Base-by-base conservation (phyloP, 495 filamentous ascomycete genomes). In the Poronia punctata region DNA sequence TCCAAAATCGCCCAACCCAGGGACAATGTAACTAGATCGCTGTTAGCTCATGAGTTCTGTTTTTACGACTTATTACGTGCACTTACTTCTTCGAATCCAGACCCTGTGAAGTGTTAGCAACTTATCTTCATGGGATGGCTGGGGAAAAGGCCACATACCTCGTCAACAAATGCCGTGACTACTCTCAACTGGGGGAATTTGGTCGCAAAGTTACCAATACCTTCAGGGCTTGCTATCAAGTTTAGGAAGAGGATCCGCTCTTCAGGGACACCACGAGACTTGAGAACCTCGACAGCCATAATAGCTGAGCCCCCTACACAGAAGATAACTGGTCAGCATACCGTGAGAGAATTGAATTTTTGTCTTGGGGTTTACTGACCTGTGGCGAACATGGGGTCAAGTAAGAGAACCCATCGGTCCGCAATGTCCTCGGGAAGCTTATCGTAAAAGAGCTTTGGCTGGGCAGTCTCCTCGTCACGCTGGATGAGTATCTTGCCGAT, bases 401-500 rank as follows among this genome's bases (percentile, higher is more conserved):
- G 70, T n/a, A 98, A 70, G 19, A 98, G 72, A 20, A 95, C 89
- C 86, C 89, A 97, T 61, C 92, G 68, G 8, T 90, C 74, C 7
- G 83, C 78, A 53, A 98, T 95, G 64, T 98, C 92, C 50, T 85
- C 80, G 26, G 93, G 93, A 10, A 98, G 73, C 65, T 98, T 98
- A 48, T 95, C 89, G 59, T 96, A 97, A 60, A 96, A 98, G 23
- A 98, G 74, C 56, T 83, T 87, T 4, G 92, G 93, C 71, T 80
- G 77, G 43, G 80, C 74, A 1, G 89, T 95, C 69, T 97, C 92
- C 65, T 97, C 93, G 56, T 98, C 90, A 38, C 93, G 66, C 64
- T 98, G 92, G 57, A 97, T 98, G 47, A 98, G 69, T 38, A 97
- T 98, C 71, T 98, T 98, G 36, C 92, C 93, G 54, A 98, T 97